Percentiles rank a stretch among this genome's conserved stretches.
phyloP scores from a whole-genome alignment of 352 stramenopile species.

The Saprolegnia diclina region DNA sequence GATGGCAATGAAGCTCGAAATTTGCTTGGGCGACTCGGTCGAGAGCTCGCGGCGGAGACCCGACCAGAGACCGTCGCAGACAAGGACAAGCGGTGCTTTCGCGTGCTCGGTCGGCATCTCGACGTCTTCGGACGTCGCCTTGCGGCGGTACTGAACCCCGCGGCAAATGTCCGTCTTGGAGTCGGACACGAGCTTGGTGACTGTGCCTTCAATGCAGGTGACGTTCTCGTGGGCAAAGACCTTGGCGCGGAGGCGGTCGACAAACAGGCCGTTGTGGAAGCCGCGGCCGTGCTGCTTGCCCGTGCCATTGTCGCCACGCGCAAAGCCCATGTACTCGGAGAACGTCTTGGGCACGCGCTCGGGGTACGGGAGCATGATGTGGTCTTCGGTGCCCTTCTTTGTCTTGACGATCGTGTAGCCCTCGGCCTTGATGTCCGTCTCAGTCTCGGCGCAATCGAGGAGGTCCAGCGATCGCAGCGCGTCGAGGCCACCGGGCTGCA shows the following conservation, averaged over 20 bases:
- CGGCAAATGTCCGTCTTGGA: constrained; percentile 19
- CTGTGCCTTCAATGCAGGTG: constrained; percentile 33
- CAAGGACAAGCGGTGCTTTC: constrained; percentile 34
- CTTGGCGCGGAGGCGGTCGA: constrained; percentile 32
- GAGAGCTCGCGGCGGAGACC: constrained; percentile 28
- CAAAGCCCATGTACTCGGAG: constrained; percentile 33
- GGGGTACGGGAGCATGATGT: constrained; percentile 36
- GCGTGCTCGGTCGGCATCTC: constrained; percentile 21
- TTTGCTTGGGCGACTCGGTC: constrained; percentile 30
- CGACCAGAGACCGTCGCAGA: constrained; percentile 43
- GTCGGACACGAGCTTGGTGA: constrained; percentile 25
- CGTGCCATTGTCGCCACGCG: constrained; percentile 15
- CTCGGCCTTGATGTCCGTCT: constrained; percentile 31
- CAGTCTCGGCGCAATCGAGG: constrained; percentile 33
- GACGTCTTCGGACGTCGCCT: constrained; percentile 14
- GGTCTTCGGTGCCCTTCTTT: constrained; percentile 3
- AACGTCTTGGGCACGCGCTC: constrained; percentile 32
- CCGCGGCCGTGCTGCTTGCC: constrained; percentile 31
- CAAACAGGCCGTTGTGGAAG: constrained; percentile 43
- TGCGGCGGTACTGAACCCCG: constrained; percentile 21
- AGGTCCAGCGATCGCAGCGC: constrained; percentile 37
- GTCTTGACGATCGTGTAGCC: constrained; percentile 36
- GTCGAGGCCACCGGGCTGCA: constrained; percentile 41
- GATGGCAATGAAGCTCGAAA: constrained; percentile 41
- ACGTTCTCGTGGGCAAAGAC: constrained; percentile 34